Percentiles rank a stretch among this genome's conserved stretches.
Evolutionary conservation across 2,329 filamentous ascomycete species (phyloP).

Genomic region (Fusarium continuum): DNA sequence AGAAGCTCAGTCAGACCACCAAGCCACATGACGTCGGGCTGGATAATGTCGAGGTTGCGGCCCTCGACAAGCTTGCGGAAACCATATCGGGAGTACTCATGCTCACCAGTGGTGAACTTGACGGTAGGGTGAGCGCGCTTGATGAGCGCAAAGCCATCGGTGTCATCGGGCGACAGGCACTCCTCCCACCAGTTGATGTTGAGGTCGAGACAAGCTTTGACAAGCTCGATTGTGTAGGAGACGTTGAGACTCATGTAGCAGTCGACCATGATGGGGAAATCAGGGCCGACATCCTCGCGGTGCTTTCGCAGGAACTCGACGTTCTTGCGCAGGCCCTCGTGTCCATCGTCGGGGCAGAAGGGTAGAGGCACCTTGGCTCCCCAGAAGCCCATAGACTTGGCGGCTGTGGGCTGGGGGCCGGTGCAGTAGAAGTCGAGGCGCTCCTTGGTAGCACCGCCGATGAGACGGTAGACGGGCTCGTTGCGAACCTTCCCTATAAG

Average conservation of each 20-base stretch:
- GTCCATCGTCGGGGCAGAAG: constrained; percentile 88
- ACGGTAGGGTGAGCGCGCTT: constrained; percentile 89
- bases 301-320: constrained; percentile 88
- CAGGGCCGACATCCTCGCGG: constrained; percentile 82
- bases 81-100: constrained; percentile 93
- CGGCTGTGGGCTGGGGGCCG: constrained; percentile 81
- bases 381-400: constrained; percentile 87
- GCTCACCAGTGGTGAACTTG: constrained; percentile 96
- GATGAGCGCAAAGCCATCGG: constrained; percentile 87
- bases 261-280: constrained; percentile 94
- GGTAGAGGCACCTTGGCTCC: constrained; percentile 91
- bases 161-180: constrained; percentile 89
- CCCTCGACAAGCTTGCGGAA: constrained; percentile 95
- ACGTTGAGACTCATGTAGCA: constrained; percentile 98
- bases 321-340: constrained; percentile 84
- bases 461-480: constrained; percentile 94
- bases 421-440: constrained; percentile 94
- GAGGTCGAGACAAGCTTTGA: constrained; percentile 81
- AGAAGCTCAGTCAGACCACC: constrained; percentile 92
- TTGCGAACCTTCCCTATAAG: constrained; percentile 88
- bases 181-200: constrained; percentile 99
- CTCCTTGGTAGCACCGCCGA: constrained; percentile 87
- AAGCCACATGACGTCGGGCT: constrained; percentile 98
- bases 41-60: constrained; percentile 91
- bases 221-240: constrained; percentile 89